Conservation (phyloP, 345 rosid species). For the Heritiera fomes region DNA sequence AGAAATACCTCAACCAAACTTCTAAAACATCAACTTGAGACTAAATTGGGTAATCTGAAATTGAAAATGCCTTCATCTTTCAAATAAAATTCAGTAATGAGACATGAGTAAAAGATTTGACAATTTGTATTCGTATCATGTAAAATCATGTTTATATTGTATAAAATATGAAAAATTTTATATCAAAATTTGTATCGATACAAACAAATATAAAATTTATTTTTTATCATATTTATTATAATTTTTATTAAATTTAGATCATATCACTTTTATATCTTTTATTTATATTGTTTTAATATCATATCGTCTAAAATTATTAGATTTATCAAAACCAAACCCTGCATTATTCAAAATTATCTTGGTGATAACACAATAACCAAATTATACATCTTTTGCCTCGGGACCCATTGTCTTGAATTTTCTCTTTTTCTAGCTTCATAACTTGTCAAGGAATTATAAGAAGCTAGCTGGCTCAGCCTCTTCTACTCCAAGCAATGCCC, state of each 20-base stretch:
- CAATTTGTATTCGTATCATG: too few relatives aligned
- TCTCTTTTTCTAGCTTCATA: not conserved
- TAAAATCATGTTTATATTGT: too few relatives aligned
- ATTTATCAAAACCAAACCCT: too few relatives aligned
- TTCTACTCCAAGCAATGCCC: constrained; percentile 16
- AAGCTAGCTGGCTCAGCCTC: constrained; percentile 14
- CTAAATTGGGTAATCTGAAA: not conserved
- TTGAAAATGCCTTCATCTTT: not conserved
- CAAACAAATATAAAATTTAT: too few relatives aligned
- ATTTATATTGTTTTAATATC: too few relatives aligned
- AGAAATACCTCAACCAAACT: not conserved
- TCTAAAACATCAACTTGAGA: not conserved
- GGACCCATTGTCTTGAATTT: constrained; percentile 3
- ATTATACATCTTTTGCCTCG: not conserved
- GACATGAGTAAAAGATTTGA: not conserved
- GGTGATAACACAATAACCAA: not conserved
- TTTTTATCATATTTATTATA: too few relatives aligned
- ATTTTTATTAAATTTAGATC: too few relatives aligned
- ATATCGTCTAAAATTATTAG: too few relatives aligned
- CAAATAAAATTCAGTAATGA: not conserved
- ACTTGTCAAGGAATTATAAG: constrained; percentile 9
- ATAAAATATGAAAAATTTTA: too few relatives aligned
- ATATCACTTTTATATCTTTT: too few relatives aligned
- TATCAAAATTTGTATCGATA: too few relatives aligned
- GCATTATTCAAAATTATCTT: not conserved